Evolutionary conservation across 2,329 filamentous ascomycete genomes (phyloP).

Genomic region (Fusarium cicatricum): DNA sequence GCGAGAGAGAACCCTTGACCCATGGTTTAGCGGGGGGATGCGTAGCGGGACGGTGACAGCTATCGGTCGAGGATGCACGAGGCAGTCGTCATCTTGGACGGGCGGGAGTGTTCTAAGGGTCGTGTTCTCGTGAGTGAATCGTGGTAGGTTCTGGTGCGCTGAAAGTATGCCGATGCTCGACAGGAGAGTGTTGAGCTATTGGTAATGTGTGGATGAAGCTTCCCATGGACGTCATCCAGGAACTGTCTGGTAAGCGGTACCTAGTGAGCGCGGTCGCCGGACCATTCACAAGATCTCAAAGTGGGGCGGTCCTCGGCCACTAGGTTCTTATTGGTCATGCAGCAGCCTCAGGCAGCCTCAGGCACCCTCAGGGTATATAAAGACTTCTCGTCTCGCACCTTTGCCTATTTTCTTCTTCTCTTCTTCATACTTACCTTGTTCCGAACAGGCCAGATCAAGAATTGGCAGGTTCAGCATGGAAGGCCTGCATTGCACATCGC

Average conservation of each 20-base stretch:
- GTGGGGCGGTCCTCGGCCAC: slow-evolving; percentile 6
- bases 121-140: background rate
- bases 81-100: slow-evolving; percentile 39
- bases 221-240: slow-evolving; percentile 28
- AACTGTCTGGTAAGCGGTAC: background rate
- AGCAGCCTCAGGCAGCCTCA: background rate
- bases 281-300: slow-evolving; percentile 21
- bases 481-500: background rate
- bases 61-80: slow-evolving; percentile 35
- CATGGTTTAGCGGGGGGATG: slow-evolving; percentile 62
- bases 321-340: slow-evolving; percentile 14
- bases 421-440: background rate
- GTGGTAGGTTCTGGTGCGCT: background rate
- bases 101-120: background rate
- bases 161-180: background rate
- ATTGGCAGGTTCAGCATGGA: background rate
- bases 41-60: slow-evolving; percentile 33
- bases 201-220: slow-evolving; percentile 18
- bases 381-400: background rate
- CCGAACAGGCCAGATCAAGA: background rate
- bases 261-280: slow-evolving; percentile 16
- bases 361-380: background rate
- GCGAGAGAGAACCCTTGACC: slow-evolving; percentile 96
- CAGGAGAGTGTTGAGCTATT: background rate
- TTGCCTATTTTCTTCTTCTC: background rate